Conservation (phyloP, 2,329 filamentous ascomycete genomes). For the Fusarium concolor region DNA sequence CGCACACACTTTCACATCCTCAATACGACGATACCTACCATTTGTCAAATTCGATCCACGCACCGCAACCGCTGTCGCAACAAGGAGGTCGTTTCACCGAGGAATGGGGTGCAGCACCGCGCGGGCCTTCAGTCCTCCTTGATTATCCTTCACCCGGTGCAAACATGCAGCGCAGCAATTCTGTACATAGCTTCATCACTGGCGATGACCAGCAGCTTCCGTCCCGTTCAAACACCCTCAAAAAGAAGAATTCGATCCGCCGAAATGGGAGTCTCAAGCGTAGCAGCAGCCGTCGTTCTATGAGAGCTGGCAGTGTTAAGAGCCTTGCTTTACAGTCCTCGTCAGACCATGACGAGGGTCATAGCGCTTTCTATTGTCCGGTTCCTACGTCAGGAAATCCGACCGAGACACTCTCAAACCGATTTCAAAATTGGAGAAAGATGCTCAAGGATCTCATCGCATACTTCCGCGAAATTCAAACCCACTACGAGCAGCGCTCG, state of each 20-base stretch:
- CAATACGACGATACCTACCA: conserved; percentile 40
- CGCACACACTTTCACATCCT: conserved; percentile 19
- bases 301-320: conserved; percentile 86
- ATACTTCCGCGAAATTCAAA: conserved; percentile 93
- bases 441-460: conserved; percentile 92
- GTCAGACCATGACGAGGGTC: conserved; percentile 74
- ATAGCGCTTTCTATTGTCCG: conserved; percentile 90
- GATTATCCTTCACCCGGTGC: conserved; percentile 56
- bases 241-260: conserved; percentile 86
- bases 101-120: conserved; percentile 76
- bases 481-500: conserved; percentile 85
- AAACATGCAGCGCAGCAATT: conserved; percentile 71
- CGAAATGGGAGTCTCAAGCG: conserved; percentile 80
- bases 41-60: conserved; percentile 31
- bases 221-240: conserved; percentile 76
- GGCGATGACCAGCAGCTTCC: conserved; percentile 59
- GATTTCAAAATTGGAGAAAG: conserved; percentile 98
- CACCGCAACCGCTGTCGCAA: conserved; percentile 38
- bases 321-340: conserved; percentile 80
- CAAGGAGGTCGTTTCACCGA: conserved; percentile 70
- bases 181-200: conserved; percentile 65
- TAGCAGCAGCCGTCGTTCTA: conserved; percentile 82
- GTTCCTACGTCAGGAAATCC: conserved; percentile 89
- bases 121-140: conserved; percentile 70
- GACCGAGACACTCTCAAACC: conserved; percentile 85